Base-by-base conservation (phyloP, 2,329 filamentous ascomycete species). In the Diaporthe eres region DNA sequence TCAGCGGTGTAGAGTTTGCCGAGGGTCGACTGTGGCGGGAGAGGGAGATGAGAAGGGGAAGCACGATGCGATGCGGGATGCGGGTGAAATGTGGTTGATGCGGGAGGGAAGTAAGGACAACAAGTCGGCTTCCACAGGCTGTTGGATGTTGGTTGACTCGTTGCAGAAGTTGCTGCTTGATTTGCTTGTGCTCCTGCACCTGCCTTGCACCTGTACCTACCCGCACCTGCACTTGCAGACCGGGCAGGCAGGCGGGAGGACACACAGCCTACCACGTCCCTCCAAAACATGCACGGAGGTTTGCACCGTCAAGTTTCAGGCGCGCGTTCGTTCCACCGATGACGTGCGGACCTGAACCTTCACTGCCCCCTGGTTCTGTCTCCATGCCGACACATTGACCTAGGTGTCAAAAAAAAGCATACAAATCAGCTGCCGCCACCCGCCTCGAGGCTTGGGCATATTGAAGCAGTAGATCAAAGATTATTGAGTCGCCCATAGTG, bases 121-220 rank as follows among this genome's bases (percentile, higher is more conserved):
- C 65, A 55, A 12, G 31, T 53, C 34, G 39, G 4, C 65, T 39
- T 25, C 3, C 10, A 25, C 31, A 49, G 15, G 28, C 15, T 25
- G 63, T 53, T 55, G n/a, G 10, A 34, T 55, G 65, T 70, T 70
- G 65, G 65, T 70, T 70, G 65, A 70, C 65, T 70, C 65, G 65
- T 28, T 39, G 65, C 49, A 70, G 34, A 55, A 31, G 49, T 55
- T 42, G 65, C n/a, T 42, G 22, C 63, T 67, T 51, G 55, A 22
- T 37, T 58, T 61, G 37, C 49, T 70, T 44, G 8, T 39, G 31
- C 47, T 68, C 8, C 13, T 70, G 65, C 63, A 67, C 63, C 63
- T 53, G 60, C 39, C 34, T 25, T 42, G 65, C 34, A 31, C 55
- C 55, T 37, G 55, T 31, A 19, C 55, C 15, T 25, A 34, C 42